A percentile compares a stretch with the other conserved stretches of the same genome.
Evolutionary conservation across 1,284 basidiomycete genomes (phyloP).

Genomic region (Trametes versicolor): DNA sequence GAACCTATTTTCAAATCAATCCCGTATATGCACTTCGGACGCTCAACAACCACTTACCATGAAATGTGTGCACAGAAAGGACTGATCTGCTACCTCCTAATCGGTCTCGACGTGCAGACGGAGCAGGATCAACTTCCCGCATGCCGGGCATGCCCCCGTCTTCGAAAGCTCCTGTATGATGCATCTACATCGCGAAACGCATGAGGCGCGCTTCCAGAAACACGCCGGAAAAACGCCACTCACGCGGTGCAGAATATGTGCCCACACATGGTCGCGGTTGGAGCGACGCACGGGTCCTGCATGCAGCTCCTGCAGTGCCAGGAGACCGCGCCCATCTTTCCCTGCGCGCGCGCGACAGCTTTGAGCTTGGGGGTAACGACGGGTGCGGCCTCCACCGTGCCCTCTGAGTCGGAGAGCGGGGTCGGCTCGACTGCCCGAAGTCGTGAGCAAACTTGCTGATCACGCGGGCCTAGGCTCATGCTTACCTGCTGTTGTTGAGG

Average conservation of each 20-base stretch:
- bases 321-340: constrained; percentile 15
- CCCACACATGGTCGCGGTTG: constrained; percentile 45
- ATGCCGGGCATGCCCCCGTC: constrained; percentile 42
- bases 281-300: constrained; percentile 40
- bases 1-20: no score
- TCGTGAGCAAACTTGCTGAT: background rate
- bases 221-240: constrained; percentile 7
- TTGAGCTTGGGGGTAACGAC: constrained; percentile 20
- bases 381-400: constrained; percentile 18
- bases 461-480: background rate
- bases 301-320: constrained; percentile 45
- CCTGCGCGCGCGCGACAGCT: constrained; percentile 3
- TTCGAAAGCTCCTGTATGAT: constrained; percentile 42
- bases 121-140: constrained; percentile 41
- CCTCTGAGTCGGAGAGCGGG: constrained; percentile 23
- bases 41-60: background rate
- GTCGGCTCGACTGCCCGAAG: constrained; percentile 6
- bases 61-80: background rate
- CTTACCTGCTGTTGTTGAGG: constrained; percentile 23
- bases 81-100: constrained; percentile 2
- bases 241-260: constrained; percentile 46
- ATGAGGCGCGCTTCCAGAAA: constrained; percentile 27
- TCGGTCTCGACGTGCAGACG: constrained; percentile 38
- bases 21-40: background rate
- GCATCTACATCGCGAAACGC: constrained; percentile 36